Evolutionary conservation across 805 yeast genomes (phyloP).

Genomic region (Sugiyamaella mastotermitis): DNA sequence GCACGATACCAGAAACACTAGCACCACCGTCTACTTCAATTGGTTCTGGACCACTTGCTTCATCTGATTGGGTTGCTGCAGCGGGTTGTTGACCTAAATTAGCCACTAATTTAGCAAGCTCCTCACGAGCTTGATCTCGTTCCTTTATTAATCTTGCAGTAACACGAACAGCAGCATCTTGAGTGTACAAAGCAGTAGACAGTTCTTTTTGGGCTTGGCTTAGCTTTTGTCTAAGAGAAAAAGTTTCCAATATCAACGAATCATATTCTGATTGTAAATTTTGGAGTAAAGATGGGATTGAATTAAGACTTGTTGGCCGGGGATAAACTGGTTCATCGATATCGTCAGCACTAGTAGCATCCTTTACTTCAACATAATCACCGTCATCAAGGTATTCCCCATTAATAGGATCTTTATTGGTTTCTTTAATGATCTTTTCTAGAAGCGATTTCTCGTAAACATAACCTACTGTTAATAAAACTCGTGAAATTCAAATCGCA

Average conservation of each 20-base stretch:
- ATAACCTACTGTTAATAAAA: constrained; percentile 20
- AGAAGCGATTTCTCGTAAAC: constrained; percentile 63
- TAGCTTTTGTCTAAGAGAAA: constrained; percentile 67
- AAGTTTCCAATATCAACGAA: constrained; percentile 73
- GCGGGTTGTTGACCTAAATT: constrained; percentile 14
- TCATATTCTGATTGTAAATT: constrained; percentile 89
- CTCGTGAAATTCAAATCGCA: too few species aligned
- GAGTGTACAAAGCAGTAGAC: constrained; percentile 70
- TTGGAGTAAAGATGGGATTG: constrained; percentile 73
- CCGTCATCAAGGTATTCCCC: constrained; percentile 52
- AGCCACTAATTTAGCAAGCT: constrained; percentile 46
- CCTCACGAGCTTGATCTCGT: constrained; percentile 64
- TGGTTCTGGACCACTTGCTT: not conserved
- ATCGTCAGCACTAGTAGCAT: constrained; percentile 24
- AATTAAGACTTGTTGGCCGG: constrained; percentile 45
- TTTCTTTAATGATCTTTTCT: constrained; percentile 53
- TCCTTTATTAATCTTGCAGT: constrained; percentile 72
- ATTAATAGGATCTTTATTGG: constrained; percentile 71
- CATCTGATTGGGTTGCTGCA: not conserved
- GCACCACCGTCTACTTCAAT: not conserved
- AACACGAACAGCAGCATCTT: constrained; percentile 87
- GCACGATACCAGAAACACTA: not conserved
- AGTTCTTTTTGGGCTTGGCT: constrained; percentile 62
- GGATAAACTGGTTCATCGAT: constrained; percentile 35
- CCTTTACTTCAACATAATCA: constrained; percentile 48